Conservation (phyloP, 805 yeast genomes). For the Nakazawaea molendinolei region DNA sequence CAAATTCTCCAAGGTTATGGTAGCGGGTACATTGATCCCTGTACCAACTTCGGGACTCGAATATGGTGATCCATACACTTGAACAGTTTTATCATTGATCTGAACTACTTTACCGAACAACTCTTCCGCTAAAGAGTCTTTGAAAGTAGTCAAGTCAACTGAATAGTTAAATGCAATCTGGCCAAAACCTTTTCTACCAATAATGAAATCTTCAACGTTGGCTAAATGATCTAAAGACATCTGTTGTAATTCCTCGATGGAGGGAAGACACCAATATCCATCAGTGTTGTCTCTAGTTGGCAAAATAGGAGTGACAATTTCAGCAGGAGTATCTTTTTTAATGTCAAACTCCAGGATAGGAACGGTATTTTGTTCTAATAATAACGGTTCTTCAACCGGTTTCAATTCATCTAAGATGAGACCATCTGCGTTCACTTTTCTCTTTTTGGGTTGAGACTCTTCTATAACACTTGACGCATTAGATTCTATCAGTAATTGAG, state of each 20-base stretch:
- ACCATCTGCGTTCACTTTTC: constrained; percentile 7
- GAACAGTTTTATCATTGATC: constrained; percentile 45
- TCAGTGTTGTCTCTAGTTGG: constrained; percentile 1
- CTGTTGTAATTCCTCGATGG: constrained; percentile 39
- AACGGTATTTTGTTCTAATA: background rate
- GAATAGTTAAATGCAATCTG: constrained; percentile 59
- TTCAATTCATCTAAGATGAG: background rate
- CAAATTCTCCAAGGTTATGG: constrained; percentile 56
- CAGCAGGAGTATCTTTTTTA: background rate
- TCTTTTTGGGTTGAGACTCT: constrained; percentile 4
- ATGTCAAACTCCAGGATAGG: background rate
- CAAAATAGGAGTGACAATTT: background rate
- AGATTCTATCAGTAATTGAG: background rate
- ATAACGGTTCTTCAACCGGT: background rate
- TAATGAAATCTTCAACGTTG: constrained; percentile 53
- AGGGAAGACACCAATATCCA: constrained; percentile 67
- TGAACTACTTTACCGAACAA: constrained; percentile 36
- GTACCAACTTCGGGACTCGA: constrained; percentile 55
- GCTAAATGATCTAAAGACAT: constrained; percentile 42
- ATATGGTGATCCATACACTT: constrained; percentile 53
- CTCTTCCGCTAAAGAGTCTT: constrained; percentile 28
- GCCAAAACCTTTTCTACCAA: constrained; percentile 65
- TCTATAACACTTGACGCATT: too few species aligned
- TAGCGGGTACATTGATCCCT: constrained; percentile 75
- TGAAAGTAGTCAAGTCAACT: constrained; percentile 58